Base-by-base conservation (phyloP, 2,329 filamentous ascomycete genomes). In the Sporothrix phasma region DNA sequence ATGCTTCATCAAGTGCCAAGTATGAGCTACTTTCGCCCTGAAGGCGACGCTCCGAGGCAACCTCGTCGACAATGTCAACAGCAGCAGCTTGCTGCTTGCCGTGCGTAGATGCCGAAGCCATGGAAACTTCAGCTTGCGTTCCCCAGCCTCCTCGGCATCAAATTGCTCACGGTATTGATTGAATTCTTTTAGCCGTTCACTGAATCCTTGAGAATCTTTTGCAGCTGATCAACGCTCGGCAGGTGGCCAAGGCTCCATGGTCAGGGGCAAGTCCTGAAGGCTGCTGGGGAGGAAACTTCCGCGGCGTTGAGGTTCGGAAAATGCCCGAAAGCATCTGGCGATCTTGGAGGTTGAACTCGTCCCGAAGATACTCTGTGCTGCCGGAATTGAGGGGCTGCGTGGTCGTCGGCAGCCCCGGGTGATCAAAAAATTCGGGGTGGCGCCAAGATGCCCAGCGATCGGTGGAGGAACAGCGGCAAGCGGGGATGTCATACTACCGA, bases 401-500 rank as follows among this genome's bases (percentile, higher is more conserved):
- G 61, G 74, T 74, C 66, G 75, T 74, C 61, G 75, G 72, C 69
- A 80, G 76, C 71, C 79, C 75, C 46, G 77, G 66, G 7, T 76
- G 74, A 70, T 95, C 91, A 69, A 91, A 90, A 73, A 92, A 43
- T 84, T 84, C 41, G 84, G 78, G 5, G 83, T 79, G n/a, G 82
- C 80, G 65, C 84, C 83, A 59, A 86, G 80, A 15, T 82, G 80
- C 1, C 81, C 83, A 10, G 83, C 78, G 5, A 80, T 76, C 72
- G 84, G 72, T 80, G 74, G 80, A 46, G 77, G 74, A 17, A 73
- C 76, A 70, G 80, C 85, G 11, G 85, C 86, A 65, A 88, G 84
- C 1, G 92, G 92, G n/a, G 92, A 95, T 2, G 90, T 87, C 69
- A 99, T 95, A 76, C 89, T 97, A 19, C 93, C 91, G 73, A 94